A percentile compares a stretch with the other conserved stretches of the same genome.
These are phyloP conservation scores for Brasenia schreberi DNA, from an alignment of 164 flowering plant species.

Conservation along the genomic window DNA sequence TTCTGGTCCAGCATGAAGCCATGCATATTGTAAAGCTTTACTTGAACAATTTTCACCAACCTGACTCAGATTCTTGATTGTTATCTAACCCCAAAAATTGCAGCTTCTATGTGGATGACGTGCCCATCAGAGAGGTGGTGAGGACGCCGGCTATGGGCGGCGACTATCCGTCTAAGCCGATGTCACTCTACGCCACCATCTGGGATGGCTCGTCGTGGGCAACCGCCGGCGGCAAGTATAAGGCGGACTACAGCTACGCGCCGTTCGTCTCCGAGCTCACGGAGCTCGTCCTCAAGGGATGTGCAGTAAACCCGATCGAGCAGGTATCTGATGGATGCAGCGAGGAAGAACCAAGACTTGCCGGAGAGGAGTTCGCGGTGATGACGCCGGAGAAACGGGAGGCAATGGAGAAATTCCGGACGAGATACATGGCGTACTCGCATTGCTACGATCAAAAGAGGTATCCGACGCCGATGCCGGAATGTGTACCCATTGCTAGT, in stretches of 20 bases:
- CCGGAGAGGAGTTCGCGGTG: slow-evolving; percentile 21
- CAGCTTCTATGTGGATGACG: slow-evolving; percentile 84
- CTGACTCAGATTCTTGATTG: background rate
- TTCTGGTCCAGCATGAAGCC: background rate
- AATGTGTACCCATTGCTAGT: slow-evolving; percentile 46
- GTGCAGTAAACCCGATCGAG: slow-evolving; percentile 43
- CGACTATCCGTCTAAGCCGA: slow-evolving; percentile 89
- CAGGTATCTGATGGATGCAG: slow-evolving; percentile 15
- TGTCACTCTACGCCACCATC: slow-evolving; percentile 85
- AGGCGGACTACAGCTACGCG: slow-evolving; percentile 55
- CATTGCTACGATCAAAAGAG: slow-evolving; percentile 65
- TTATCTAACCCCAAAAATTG: background rate
- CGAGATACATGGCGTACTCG: slow-evolving; percentile 67
- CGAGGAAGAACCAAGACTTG: slow-evolving; percentile 10
- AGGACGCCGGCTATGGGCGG: slow-evolving; percentile 56
- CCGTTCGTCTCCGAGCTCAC: slow-evolving; percentile 63
- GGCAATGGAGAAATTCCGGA: slow-evolving; percentile 57
- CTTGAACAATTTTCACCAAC: background rate
- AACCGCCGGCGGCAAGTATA: slow-evolving; percentile 63
- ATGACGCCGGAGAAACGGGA: slow-evolving; percentile 25
- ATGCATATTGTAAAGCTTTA: background rate
- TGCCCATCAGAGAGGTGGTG: slow-evolving; percentile 73
- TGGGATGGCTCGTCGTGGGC: slow-evolving; percentile 99
- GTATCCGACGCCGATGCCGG: slow-evolving; percentile 65
- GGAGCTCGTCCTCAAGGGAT: slow-evolving; percentile 60